These are phyloP conservation scores for Boletus fagicola DNA, from an alignment of 768 basidiomycete genomes.

Conservation along the genomic window DNA sequence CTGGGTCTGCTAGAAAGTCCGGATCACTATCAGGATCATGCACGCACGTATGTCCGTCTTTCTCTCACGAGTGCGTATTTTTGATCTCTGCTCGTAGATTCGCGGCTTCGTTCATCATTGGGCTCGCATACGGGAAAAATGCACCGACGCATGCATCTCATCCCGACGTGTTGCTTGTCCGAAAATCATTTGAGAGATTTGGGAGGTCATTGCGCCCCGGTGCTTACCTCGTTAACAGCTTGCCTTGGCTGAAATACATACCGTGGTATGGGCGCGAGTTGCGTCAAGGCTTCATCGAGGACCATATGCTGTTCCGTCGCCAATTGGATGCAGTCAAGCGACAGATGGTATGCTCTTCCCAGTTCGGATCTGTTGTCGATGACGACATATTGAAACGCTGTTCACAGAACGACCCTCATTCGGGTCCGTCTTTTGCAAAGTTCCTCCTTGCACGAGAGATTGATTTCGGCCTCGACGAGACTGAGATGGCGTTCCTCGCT, in stretches of 20 bases:
- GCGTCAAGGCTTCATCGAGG: slow-evolving; percentile 48
- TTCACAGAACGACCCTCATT: slow-evolving; percentile 7
- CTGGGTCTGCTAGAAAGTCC: slow-evolving; percentile 14
- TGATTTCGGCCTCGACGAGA: slow-evolving; percentile 47
- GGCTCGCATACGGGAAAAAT: slow-evolving; percentile 22
- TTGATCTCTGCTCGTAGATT: slow-evolving; percentile 10
- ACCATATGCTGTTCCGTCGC: slow-evolving; percentile 44
- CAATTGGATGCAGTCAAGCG: slow-evolving; percentile 44
- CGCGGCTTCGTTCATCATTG: slow-evolving; percentile 16
- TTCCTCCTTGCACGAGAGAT: slow-evolving; percentile 49
- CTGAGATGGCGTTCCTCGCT: slow-evolving; percentile 55
- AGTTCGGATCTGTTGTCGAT: background rate
- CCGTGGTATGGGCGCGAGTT: slow-evolving; percentile 60
- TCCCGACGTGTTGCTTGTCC: slow-evolving; percentile 20
- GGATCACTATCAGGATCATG: slow-evolving; percentile 8
- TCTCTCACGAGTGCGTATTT: slow-evolving; percentile 30
- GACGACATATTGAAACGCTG: background rate
- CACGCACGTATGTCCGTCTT: slow-evolving; percentile 36
- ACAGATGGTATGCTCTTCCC: slow-evolving; percentile 35
- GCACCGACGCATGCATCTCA: slow-evolving; percentile 12
- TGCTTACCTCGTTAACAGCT: slow-evolving; percentile 34
- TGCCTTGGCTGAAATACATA: slow-evolving; percentile 41
- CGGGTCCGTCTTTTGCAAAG: slow-evolving; percentile 49
- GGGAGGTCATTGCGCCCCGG: slow-evolving; percentile 27
- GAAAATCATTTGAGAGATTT: slow-evolving; percentile 23